These are phyloP conservation scores for Leccinum longicurvipes DNA, from an alignment of 768 basidiomycete genomes.

Conservation along the genomic window DNA sequence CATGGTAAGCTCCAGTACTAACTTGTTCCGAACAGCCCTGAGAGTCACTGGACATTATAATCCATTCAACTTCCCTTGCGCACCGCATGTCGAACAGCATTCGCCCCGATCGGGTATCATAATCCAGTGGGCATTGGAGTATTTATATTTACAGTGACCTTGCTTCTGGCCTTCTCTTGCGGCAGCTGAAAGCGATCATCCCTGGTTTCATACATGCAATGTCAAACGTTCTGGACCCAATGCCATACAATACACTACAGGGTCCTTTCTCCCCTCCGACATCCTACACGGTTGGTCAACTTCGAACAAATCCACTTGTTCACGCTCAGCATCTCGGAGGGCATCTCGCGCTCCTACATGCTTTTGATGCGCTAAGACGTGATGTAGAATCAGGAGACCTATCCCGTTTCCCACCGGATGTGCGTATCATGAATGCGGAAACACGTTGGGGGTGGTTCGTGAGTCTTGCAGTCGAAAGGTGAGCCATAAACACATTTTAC, in stretches of 20 bases:
- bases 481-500: background rate
- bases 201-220: background rate
- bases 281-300: background rate
- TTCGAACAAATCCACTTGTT: constrained; percentile 11
- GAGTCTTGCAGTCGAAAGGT: constrained; percentile 34
- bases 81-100: background rate
- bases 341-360: constrained; percentile 26
- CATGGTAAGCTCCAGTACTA: too few species aligned
- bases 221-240: background rate
- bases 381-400: constrained; percentile 15
- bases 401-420: constrained; percentile 10
- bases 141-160: background rate
- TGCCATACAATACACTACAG: background rate
- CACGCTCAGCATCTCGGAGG: constrained; percentile 20
- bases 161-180: background rate
- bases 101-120: background rate
- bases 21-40: too few species aligned
- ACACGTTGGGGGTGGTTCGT: constrained; percentile 37
- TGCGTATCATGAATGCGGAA: constrained; percentile 12
- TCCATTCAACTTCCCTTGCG: background rate
- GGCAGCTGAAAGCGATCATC: background rate
- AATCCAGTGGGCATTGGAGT: background rate
- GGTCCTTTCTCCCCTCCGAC: background rate
- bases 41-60: too few species aligned
- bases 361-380: constrained; percentile 22